Evolutionary conservation across 2,329 filamentous ascomycete species (phyloP).

Genomic region (Cordyceps fumosorosea): DNA sequence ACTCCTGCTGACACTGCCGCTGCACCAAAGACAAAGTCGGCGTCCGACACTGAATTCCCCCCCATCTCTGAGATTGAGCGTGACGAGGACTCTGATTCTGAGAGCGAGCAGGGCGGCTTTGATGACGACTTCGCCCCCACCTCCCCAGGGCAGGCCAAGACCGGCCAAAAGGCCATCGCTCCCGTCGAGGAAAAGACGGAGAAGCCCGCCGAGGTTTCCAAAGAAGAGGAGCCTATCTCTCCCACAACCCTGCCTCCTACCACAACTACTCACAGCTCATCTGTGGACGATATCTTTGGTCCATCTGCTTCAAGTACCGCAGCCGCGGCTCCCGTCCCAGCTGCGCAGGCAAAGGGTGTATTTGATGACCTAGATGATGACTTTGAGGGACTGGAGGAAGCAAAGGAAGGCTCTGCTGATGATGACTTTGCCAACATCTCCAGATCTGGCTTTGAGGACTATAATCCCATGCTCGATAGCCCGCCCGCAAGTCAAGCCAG

Average conservation of each 20-base stretch:
- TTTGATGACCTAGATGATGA: slow-evolving; percentile 75
- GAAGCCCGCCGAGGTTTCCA: slow-evolving; percentile 19
- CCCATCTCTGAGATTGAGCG: slow-evolving; percentile 82
- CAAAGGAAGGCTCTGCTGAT: slow-evolving; percentile 71
- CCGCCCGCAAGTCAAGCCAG: slow-evolving; percentile 50
- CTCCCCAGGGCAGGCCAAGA: slow-evolving; percentile 36
- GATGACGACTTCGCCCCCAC: slow-evolving; percentile 85
- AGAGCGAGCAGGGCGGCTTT: slow-evolving; percentile 74
- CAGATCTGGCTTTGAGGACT: slow-evolving; percentile 65
- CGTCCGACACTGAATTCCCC: slow-evolving; percentile 76
- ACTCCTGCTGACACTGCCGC: slow-evolving; percentile 32
- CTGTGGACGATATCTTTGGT: slow-evolving; percentile 39
- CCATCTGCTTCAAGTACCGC: slow-evolving; percentile 19
- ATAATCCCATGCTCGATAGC: slow-evolving; percentile 77
- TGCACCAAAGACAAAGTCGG: slow-evolving; percentile 38
- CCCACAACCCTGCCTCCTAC: slow-evolving; percentile 20
- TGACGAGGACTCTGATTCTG: slow-evolving; percentile 74
- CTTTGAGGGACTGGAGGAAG: slow-evolving; percentile 77
- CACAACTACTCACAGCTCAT: slow-evolving; percentile 17
- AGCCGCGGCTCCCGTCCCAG: slow-evolving; percentile 22
- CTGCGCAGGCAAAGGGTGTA: slow-evolving; percentile 35
- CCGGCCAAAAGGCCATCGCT: slow-evolving; percentile 14
- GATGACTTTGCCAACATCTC: slow-evolving; percentile 75
- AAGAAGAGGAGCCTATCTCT: slow-evolving; percentile 27
- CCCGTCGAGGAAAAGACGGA: not conserved